phyloP scores from a whole-genome alignment of 83 land plant genomes.

The Isoetes engelmannii region DNA sequence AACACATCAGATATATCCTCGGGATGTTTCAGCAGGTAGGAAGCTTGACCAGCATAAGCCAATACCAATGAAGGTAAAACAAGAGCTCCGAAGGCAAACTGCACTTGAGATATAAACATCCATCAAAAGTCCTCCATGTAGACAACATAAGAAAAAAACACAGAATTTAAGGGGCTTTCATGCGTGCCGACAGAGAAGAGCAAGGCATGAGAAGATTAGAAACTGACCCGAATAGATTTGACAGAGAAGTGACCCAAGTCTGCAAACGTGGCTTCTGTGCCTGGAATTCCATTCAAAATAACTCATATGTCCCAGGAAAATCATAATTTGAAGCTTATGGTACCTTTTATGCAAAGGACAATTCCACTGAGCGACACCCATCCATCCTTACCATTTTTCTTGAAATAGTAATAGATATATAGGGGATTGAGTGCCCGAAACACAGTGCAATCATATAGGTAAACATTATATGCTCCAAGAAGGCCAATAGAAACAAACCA shows the following conservation, averaged over 20 bases:
- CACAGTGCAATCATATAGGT: conserved; percentile 44
- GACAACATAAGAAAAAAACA: no score
- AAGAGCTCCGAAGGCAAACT: conserved; percentile 77
- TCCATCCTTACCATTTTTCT: conserved; percentile 47
- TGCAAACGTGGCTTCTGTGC: conserved; percentile 99
- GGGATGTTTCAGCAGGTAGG: conserved; percentile 68
- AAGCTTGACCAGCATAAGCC: conserved; percentile 94
- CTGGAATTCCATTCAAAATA: conserved; percentile 33
- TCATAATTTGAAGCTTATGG: background rate
- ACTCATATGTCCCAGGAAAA: background rate
- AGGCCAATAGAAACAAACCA: conserved; percentile 77
- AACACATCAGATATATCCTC: conserved; percentile 42
- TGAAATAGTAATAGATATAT: conserved; percentile 64
- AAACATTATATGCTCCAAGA: conserved; percentile 74
- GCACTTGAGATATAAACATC: conserved; percentile 21
- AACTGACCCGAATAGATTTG: conserved; percentile 70
- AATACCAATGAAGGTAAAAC: conserved; percentile 89
- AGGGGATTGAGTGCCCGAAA: conserved; percentile 72
- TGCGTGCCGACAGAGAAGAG: no score
- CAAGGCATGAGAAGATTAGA: background rate
- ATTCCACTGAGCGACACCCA: conserved; percentile 94
- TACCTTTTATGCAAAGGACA: conserved; percentile 95
- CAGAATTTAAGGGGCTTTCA: no score
- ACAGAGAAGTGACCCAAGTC: conserved; percentile 92
- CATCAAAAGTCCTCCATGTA: no score